Base-by-base conservation (phyloP, 176 grass and related monocot genomes). In the Pharus latifolius region DNA sequence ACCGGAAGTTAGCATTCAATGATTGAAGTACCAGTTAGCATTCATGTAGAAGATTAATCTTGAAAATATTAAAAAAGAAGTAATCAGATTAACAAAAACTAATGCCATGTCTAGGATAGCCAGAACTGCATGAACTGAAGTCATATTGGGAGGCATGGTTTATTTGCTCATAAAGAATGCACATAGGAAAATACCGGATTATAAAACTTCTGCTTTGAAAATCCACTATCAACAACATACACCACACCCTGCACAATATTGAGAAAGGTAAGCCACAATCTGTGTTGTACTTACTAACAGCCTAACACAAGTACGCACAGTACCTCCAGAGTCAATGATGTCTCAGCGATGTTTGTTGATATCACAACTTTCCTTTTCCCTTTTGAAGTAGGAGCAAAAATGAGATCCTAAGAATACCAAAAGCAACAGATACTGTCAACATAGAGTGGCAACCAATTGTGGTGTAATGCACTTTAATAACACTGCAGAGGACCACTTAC, bases 331-430 rank as follows among this genome's bases (percentile, higher is more conserved):
- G 89, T 97, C 74, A 97, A 71, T 61, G 94, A 97, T 2, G 94
- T 92, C 84, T 97, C 94, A n/a, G 94, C 86, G 78, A 97, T 97
- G 78, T 97, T 97, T 28, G 94, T 92, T 51, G 94, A 97, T 90
- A 97, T 85, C 47, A 97, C 78, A 87, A 92, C 89, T 87, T 97
- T 97, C 58, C 94, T 92, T 80, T 90, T 97, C 53, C 89, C 84
- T 75, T 86, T 92, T 14, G 86, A 88, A 23, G 89, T 81, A 51
- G 89, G 78, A 78, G 84, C 61, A 66, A 97, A 97, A 77, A 97
- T 84, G 64, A 97, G 86, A 67, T 92, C 94, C 94, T 97, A 73
- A 60, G 83, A 82, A 67, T 23, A 74, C 54, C 51, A 67, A 70
- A 63, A 73, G 34, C 26, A 81, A 50, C 20, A 54, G 28, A 63